Conservation (phyloP, 2,329 filamentous ascomycete genomes). For the Trichophyton mentagrophytes region DNA sequence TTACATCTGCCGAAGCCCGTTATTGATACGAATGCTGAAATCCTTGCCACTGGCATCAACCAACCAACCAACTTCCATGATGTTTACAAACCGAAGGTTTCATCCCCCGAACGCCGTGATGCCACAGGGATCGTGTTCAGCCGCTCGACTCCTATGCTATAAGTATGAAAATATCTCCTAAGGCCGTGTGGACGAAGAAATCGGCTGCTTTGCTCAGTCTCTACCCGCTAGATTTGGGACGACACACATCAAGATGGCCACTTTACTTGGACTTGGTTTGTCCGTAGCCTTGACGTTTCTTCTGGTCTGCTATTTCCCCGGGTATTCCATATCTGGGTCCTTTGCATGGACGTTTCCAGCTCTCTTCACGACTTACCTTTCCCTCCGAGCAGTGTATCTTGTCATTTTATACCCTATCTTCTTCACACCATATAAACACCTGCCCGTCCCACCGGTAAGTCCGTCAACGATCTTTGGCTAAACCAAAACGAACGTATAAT, state of each 20-base stretch:
- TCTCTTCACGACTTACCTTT: background rate
- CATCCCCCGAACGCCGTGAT: background rate
- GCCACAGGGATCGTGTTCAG: background rate
- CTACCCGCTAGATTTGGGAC: no score
- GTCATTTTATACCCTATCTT: slow-evolving; percentile 45
- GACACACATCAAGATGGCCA: background rate
- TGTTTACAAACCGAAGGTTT: background rate
- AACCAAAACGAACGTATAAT: background rate
- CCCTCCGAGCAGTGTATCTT: slow-evolving; percentile 16
- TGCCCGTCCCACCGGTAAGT: slow-evolving; percentile 42
- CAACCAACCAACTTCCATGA: no score
- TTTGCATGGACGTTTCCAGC: slow-evolving; percentile 7
- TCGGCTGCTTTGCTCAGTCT: background rate
- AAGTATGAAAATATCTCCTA: background rate
- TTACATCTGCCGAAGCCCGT: no score
- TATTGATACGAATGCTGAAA: no score
- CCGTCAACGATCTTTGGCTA: background rate
- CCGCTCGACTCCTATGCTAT: background rate
- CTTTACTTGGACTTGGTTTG: background rate
- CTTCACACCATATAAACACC: slow-evolving; percentile 45
- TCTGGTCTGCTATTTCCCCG: slow-evolving; percentile 4
- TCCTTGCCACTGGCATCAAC: no score
- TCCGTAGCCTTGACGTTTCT: background rate
- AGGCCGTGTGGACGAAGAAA: background rate
- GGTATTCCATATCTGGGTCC: background rate